Percentiles rank a stretch among this genome's conserved stretches.
Conservation (phyloP, 805 yeast species). For the Naumovozyma dairenensis region DNA sequence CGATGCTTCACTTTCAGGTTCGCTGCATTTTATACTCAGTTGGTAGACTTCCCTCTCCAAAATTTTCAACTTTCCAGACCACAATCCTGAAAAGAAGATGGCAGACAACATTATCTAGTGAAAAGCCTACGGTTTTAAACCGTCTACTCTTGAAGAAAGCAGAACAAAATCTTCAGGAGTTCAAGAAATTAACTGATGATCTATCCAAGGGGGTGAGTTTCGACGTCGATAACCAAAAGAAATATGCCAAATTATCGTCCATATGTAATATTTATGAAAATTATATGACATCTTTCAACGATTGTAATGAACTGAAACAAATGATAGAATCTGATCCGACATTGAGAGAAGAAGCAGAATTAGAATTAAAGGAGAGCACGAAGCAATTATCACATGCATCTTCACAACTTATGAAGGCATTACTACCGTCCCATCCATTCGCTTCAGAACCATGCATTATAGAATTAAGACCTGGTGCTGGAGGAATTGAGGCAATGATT, state of each 20-base stretch:
- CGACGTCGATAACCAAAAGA: conserved; percentile 40
- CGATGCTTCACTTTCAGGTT: too few relatives aligned
- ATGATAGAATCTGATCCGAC: conserved; percentile 25
- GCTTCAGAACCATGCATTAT: conserved; percentile 68
- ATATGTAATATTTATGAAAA: conserved; percentile 35
- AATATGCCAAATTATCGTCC: conserved; percentile 36
- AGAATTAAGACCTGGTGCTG: conserved; percentile 91
- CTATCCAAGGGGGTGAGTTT: conserved; percentile 36
- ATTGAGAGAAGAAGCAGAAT: conserved; percentile 48
- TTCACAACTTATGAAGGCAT: conserved; percentile 39
- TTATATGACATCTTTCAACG: conserved; percentile 27
- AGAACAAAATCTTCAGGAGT: conserved; percentile 32
- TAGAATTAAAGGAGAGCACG: conserved; percentile 41
- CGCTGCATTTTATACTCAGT: too few relatives aligned
- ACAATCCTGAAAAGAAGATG: too few relatives aligned
- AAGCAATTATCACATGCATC: conserved; percentile 39
- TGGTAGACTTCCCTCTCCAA: too few relatives aligned
- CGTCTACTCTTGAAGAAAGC: too few relatives aligned
- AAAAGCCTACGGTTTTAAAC: too few relatives aligned
- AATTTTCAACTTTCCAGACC: too few relatives aligned
- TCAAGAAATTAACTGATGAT: conserved; percentile 32
- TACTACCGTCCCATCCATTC: conserved; percentile 71
- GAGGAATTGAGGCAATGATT: conserved; percentile 87
- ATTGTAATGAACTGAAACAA: conserved; percentile 27
- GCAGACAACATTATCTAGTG: too few relatives aligned